Percentiles rank a stretch among this genome's conserved stretches.
Conservation (phyloP, 2,329 filamentous ascomycete species). For the Claviceps capensis region DNA sequence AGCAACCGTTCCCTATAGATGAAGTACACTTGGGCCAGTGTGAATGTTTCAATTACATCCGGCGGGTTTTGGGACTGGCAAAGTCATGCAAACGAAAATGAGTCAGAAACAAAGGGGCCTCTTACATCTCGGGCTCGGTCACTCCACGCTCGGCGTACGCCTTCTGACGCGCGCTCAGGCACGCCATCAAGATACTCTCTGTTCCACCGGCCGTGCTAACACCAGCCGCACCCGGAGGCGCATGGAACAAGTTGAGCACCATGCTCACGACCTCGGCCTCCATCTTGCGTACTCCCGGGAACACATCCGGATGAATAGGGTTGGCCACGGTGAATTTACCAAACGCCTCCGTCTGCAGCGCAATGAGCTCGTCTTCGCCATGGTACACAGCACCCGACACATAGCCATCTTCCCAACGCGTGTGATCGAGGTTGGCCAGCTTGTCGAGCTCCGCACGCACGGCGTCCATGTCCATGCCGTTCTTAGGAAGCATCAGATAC, state of each 20-base stretch:
- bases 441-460: conserved; percentile 67
- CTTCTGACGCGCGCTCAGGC: conserved; percentile 79
- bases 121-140: conserved; percentile 86
- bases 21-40: too few species aligned
- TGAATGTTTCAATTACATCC: too few species aligned
- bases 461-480: conserved; percentile 69
- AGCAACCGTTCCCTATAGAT: too few species aligned
- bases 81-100: neutral
- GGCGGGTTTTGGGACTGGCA: too few species aligned
- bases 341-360: conserved; percentile 85
- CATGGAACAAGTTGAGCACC: conserved; percentile 83
- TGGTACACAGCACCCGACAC: conserved; percentile 96
- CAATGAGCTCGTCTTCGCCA: conserved; percentile 67
- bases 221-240: conserved; percentile 70
- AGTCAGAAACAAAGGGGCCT: neutral
- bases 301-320: conserved; percentile 95
- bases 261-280: conserved; percentile 96
- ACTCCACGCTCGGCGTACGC: conserved; percentile 74
- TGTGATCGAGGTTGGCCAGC: conserved; percentile 79
- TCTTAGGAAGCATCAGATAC: conserved; percentile 64
- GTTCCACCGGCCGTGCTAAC: conserved; percentile 88
- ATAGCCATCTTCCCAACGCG: conserved; percentile 88
- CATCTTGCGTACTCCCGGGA: conserved; percentile 97
- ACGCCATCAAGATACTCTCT: conserved; percentile 94
- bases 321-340: conserved; percentile 90